These are phyloP conservation scores for Yamadazyma takamatsuzukensis DNA, from an alignment of 805 yeast species.

Conservation along the genomic window DNA sequence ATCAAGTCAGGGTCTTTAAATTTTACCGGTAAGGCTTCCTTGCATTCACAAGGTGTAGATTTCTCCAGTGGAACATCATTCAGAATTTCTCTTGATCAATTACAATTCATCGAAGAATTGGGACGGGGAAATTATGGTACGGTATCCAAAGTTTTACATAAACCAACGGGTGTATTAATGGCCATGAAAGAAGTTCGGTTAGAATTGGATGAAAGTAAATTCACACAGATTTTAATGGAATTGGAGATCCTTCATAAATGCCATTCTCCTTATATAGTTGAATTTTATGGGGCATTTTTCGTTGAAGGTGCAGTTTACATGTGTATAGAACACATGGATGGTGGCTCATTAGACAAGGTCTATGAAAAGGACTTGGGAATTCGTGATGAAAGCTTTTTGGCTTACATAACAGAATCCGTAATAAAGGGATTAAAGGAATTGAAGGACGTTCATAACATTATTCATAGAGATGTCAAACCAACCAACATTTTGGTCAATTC, in stretches of 20 bases:
- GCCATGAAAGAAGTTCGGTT: conserved; percentile 96
- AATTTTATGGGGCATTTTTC: conserved; percentile 95
- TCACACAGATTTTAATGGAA: conserved; percentile 94
- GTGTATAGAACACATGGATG: conserved; percentile 98
- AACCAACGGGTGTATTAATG: conserved; percentile 88
- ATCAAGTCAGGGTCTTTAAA: conserved; percentile 88
- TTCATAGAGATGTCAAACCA: conserved; percentile 96
- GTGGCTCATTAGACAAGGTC: conserved; percentile 86
- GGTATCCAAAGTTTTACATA: conserved; percentile 87
- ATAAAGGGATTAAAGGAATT: conserved; percentile 77
- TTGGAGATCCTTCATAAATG: conserved; percentile 91
- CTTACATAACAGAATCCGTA: conserved; percentile 74
- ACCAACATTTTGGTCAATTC: conserved; percentile 85
- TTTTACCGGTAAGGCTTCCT: conserved; percentile 89
- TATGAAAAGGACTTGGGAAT: conserved; percentile 60
- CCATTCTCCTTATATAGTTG: conserved; percentile 85
- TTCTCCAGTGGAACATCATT: conserved; percentile 86
- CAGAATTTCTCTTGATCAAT: conserved; percentile 79
- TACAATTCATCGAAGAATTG: conserved; percentile 77
- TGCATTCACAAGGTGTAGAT: conserved; percentile 89
- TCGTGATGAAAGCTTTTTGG: conserved; percentile 74
- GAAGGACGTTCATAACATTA: conserved; percentile 87
- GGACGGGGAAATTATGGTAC: conserved; percentile 98
- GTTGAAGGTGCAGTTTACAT: conserved; percentile 97
- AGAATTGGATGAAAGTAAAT: conserved; percentile 90